These are phyloP conservation scores for Hypoxylon rickii DNA, from an alignment of 495 filamentous ascomycete species.

Conservation along the genomic window DNA sequence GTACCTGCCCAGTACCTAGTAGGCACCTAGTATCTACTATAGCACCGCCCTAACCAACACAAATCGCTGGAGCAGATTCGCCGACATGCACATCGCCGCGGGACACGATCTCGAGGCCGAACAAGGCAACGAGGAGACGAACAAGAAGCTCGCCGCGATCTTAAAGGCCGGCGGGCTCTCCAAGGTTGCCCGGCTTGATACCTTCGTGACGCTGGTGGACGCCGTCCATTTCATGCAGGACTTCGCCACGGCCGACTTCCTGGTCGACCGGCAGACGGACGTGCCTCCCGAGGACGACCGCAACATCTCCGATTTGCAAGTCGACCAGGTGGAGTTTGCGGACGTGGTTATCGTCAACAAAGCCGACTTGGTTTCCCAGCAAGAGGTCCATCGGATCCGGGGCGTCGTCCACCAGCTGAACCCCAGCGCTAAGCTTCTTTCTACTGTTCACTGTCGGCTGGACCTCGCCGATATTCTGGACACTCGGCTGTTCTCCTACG, in stretches of 20 bases:
- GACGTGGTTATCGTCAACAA: slow-evolving; percentile 65
- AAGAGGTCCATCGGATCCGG: slow-evolving; percentile 46
- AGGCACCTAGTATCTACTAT: neutral
- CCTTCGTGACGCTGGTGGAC: slow-evolving; percentile 62
- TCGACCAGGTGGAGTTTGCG: slow-evolving; percentile 67
- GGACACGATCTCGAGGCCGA: slow-evolving; percentile 30
- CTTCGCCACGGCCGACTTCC: slow-evolving; percentile 61
- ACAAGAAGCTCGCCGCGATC: slow-evolving; percentile 40
- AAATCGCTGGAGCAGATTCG: slow-evolving; percentile 38
- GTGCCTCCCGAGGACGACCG: slow-evolving; percentile 60
- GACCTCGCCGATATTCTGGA: slow-evolving; percentile 57
- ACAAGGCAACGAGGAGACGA: slow-evolving; percentile 17
- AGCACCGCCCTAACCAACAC: neutral
- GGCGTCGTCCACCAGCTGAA: slow-evolving; percentile 55
- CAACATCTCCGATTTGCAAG: slow-evolving; percentile 63
- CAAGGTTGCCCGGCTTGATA: slow-evolving; percentile 59
- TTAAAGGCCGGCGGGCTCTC: slow-evolving; percentile 55
- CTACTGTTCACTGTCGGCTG: slow-evolving; percentile 50
- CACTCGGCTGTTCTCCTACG: slow-evolving; percentile 49
- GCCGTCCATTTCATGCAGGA: slow-evolving; percentile 62
- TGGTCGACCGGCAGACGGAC: slow-evolving; percentile 50
- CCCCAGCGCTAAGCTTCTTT: slow-evolving; percentile 54
- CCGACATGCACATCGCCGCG: slow-evolving; percentile 28
- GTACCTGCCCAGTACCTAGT: too few relatives aligned
- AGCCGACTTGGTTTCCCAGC: slow-evolving; percentile 41